These are phyloP conservation scores for Colletotrichum melonis DNA, from an alignment of 2,329 filamentous ascomycete species.

Conservation along the genomic window DNA sequence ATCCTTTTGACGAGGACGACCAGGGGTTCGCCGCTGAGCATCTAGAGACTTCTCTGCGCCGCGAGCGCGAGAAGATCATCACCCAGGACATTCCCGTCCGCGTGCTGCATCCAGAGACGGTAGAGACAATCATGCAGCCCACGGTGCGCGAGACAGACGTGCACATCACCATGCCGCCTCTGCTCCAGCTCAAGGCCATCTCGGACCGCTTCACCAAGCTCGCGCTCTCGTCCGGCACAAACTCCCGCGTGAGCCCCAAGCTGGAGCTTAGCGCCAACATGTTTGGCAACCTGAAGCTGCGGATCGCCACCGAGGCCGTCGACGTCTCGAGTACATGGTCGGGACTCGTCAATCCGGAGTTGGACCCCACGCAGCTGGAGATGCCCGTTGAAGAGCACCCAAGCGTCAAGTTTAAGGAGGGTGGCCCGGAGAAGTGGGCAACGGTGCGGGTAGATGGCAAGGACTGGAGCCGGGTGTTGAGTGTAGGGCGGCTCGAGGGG, in stretches of 20 bases:
- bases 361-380: constrained; percentile 82
- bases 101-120: constrained; percentile 83
- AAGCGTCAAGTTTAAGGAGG: constrained; percentile 80
- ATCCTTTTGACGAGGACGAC: constrained; percentile 55
- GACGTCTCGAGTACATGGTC: constrained; percentile 89
- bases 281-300: constrained; percentile 86
- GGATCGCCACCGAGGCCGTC: constrained; percentile 84
- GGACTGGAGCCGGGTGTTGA: constrained; percentile 95
- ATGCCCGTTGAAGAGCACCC: constrained; percentile 83
- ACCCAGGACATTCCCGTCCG: constrained; percentile 97
- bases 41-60: constrained; percentile 66
- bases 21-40: constrained; percentile 60
- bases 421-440: constrained; percentile 86
- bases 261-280: constrained; percentile 93
- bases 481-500: constrained; percentile 88
- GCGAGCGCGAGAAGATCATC: constrained; percentile 89
- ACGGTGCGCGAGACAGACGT: constrained; percentile 92
- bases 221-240: constrained; percentile 62
- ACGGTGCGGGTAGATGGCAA: constrained; percentile 90
- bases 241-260: constrained; percentile 60
- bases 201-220: constrained; percentile 96
- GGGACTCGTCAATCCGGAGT: constrained; percentile 85
- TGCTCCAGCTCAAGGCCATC: constrained; percentile 91
- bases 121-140: constrained; percentile 95
- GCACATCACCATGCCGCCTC: constrained; percentile 87